phyloP scores from a whole-genome alignment of 805 yeast genomes.

The Candida tibetensis region DNA sequence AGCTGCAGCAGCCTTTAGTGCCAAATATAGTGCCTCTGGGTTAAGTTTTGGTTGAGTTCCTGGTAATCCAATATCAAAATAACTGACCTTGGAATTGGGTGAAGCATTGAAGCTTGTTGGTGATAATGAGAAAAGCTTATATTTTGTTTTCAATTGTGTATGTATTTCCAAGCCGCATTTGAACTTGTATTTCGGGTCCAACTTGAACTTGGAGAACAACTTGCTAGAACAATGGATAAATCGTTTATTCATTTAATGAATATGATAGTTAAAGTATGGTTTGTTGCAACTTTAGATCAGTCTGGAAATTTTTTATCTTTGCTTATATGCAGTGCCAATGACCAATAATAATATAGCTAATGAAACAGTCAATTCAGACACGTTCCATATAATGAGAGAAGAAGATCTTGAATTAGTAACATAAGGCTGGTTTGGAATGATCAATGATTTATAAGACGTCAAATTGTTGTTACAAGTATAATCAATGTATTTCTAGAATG shows the following conservation, averaged over 20 bases:
- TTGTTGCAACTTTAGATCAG: slow-evolving; percentile 1
- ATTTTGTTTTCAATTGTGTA: slow-evolving; percentile 73
- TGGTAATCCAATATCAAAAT: slow-evolving; percentile 82
- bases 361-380: too few relatives aligned
- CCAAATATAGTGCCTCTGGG: slow-evolving; percentile 66
- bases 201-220: slow-evolving; percentile 8
- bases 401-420: too few relatives aligned
- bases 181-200: slow-evolving; percentile 31
- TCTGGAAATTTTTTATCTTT: neutral
- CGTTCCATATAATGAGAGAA: too few relatives aligned
- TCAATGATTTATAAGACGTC: too few relatives aligned
- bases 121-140: slow-evolving; percentile 75
- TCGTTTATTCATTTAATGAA: slow-evolving; percentile 1
- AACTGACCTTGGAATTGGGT: slow-evolving; percentile 73
- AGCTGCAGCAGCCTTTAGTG: slow-evolving; percentile 71
- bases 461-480: too few relatives aligned
- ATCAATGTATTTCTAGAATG: too few relatives aligned
- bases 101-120: slow-evolving; percentile 42
- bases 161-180: slow-evolving; percentile 93
- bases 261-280: neutral
- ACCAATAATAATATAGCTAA: too few relatives aligned
- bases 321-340: neutral
- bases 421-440: too few relatives aligned
- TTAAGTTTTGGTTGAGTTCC: slow-evolving; percentile 89
- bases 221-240: neutral